Conservation (phyloP, 208 protist genomes). For the Crithidia acanthocephali region DNA sequence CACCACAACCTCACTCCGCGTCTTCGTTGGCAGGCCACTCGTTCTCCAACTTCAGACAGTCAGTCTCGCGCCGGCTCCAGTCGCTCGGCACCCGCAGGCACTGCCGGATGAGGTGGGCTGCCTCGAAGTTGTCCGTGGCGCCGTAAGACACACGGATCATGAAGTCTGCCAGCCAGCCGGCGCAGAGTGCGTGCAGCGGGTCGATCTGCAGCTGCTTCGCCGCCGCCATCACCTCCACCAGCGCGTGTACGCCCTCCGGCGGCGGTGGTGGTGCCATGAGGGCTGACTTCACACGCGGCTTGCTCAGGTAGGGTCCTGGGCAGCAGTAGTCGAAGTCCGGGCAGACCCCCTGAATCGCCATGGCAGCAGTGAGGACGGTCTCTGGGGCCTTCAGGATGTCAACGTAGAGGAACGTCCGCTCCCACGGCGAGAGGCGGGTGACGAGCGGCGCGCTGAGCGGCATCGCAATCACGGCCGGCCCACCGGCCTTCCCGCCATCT, state of each 20-base stretch:
- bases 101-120: slow-evolving; percentile 71
- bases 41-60: slow-evolving; percentile 84
- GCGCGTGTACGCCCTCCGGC: slow-evolving; percentile 38
- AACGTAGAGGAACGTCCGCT: slow-evolving; percentile 66
- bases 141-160: slow-evolving; percentile 70
- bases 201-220: slow-evolving; percentile 60
- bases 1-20: slow-evolving; percentile 19
- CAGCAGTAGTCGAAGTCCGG: slow-evolving; percentile 60
- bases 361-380: slow-evolving; percentile 20
- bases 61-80: slow-evolving; percentile 68
- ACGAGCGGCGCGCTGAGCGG: slow-evolving; percentile 66
- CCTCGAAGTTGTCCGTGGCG: slow-evolving; percentile 66
- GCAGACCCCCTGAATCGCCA: slow-evolving; percentile 35
- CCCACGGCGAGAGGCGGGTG: slow-evolving; percentile 58
- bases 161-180: slow-evolving; percentile 70
- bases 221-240: slow-evolving; percentile 46
- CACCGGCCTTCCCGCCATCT: not conserved
- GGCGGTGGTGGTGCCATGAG: slow-evolving; percentile 42
- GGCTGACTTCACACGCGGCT: slow-evolving; percentile 19
- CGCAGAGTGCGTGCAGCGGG: slow-evolving; percentile 60
- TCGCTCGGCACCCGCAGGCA: slow-evolving; percentile 68
- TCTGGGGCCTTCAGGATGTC: slow-evolving; percentile 53
- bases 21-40: slow-evolving; percentile 87
- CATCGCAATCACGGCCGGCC: slow-evolving; percentile 41
- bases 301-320: slow-evolving; percentile 42